Evolutionary conservation across 345 rosid genomes (phyloP).

Genomic region (Brassica cretica): DNA sequence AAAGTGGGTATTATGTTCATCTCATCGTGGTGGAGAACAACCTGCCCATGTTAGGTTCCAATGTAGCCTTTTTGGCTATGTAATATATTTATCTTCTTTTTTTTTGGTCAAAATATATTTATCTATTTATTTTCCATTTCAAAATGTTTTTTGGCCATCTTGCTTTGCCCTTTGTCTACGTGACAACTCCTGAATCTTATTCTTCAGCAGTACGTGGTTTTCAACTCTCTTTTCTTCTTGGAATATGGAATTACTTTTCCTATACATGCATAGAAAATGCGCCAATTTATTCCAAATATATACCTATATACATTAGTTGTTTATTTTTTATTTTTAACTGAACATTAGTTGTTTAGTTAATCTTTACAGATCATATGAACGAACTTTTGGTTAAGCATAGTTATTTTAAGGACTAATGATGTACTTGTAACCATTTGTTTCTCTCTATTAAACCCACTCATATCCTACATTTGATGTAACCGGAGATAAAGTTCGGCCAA

Average conservation of each 20-base stretch:
- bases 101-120: neutral
- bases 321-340: neutral
- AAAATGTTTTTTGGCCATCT: conserved; percentile 32
- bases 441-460: neutral
- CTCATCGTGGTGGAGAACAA: conserved; percentile 41
- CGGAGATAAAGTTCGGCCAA: neutral
- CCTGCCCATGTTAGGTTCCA: conserved; percentile 35
- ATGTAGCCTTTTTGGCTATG: conserved; percentile 2
- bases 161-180: conserved; percentile 34
- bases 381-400: conserved; percentile 1
- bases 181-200: conserved; percentile 40
- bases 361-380: conserved; percentile 8
- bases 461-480: neutral
- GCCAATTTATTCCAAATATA: conserved; percentile 3
- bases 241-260: conserved; percentile 12
- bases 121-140: conserved; percentile 14
- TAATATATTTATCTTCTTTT: neutral
- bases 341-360: neutral
- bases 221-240: conserved; percentile 25
- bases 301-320: neutral
- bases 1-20: conserved; percentile 45
- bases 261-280: neutral
- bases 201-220: conserved; percentile 15
- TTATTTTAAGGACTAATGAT: neutral
- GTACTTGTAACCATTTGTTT: neutral